A percentile compares a stretch with the other conserved stretches of the same genome.
These are phyloP conservation scores for Alloascoidea africana DNA, from an alignment of 805 yeast species.

Conservation along the genomic window DNA sequence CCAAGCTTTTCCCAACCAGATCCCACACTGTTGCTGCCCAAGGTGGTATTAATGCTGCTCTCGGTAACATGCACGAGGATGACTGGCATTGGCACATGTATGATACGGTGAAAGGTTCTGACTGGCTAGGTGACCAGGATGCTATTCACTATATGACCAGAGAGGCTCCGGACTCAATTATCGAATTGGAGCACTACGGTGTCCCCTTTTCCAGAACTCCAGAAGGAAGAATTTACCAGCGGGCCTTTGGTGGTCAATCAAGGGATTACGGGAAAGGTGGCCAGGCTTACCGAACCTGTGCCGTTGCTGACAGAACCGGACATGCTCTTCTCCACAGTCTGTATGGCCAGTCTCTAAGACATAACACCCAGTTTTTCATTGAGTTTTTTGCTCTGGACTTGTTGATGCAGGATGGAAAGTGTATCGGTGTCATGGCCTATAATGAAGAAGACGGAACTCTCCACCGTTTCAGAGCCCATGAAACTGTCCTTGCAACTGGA, in stretches of 20 bases:
- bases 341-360: conserved; percentile 92
- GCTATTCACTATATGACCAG: conserved; percentile 98
- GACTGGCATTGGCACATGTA: conserved; percentile 99
- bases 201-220: conserved; percentile 96
- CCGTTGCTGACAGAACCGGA: conserved; percentile 98
- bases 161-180: conserved; percentile 92
- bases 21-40: conserved; percentile 99
- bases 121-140: conserved; percentile 99
- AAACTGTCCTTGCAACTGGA: conserved; percentile 95
- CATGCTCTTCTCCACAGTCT: conserved; percentile 92
- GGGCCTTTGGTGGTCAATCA: conserved; percentile 98
- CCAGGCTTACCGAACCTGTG: conserved; percentile 98
- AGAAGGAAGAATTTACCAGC: conserved; percentile 92
- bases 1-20: conserved; percentile 95
- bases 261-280: conserved; percentile 96
- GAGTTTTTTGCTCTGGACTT: conserved; percentile 94
- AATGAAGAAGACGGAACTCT: conserved; percentile 98
- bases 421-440: conserved; percentile 94
- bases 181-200: conserved; percentile 96
- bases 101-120: conserved; percentile 98
- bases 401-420: conserved; percentile 87
- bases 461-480: conserved; percentile 95
- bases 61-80: conserved; percentile 96
- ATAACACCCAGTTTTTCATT: conserved; percentile 94
- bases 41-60: conserved; percentile 98